Evolutionary conservation across 2,329 filamentous ascomycete genomes (phyloP).

Genomic region (Fusarium sublunatum): DNA sequence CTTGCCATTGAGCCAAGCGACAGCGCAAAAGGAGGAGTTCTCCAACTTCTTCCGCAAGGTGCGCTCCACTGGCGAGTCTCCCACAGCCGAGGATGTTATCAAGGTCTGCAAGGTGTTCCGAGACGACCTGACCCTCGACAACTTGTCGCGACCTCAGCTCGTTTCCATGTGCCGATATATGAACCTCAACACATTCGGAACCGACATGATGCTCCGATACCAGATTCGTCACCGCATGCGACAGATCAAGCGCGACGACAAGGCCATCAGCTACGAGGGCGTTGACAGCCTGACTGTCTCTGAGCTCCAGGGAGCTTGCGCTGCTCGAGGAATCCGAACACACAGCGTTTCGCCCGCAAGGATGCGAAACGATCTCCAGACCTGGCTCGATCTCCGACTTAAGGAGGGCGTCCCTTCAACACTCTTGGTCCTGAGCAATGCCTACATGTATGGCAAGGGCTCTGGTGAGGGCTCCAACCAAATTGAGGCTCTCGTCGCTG

Average conservation of each 20-base stretch:
- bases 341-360: constrained; percentile 90
- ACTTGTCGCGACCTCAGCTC: constrained; percentile 92
- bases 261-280: constrained; percentile 92
- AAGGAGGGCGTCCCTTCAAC: constrained; percentile 97
- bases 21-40: constrained; percentile 92
- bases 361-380: constrained; percentile 88
- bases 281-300: constrained; percentile 92
- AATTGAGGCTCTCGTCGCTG: constrained; percentile 91
- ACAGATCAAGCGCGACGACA: constrained; percentile 98
- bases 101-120: constrained; percentile 99
- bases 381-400: constrained; percentile 93
- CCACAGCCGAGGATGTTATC: constrained; percentile 91
- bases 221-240: constrained; percentile 97
- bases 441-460: constrained; percentile 94
- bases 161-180: constrained; percentile 99
- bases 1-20: constrained; percentile 84
- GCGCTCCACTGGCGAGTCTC: constrained; percentile 87
- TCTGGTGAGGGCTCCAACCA: constrained; percentile 90
- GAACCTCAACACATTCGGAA: constrained; percentile 96
- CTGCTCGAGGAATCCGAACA: constrained; percentile 90
- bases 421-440: constrained; percentile 93
- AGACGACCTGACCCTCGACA: constrained; percentile 96
- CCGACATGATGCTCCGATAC: constrained; percentile 97
- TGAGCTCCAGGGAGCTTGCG: constrained; percentile 92
- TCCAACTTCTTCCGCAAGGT: constrained; percentile 97